These are phyloP conservation scores for Magnolia officinalis DNA, from an alignment of 164 flowering plant species.

Conservation along the genomic window DNA sequence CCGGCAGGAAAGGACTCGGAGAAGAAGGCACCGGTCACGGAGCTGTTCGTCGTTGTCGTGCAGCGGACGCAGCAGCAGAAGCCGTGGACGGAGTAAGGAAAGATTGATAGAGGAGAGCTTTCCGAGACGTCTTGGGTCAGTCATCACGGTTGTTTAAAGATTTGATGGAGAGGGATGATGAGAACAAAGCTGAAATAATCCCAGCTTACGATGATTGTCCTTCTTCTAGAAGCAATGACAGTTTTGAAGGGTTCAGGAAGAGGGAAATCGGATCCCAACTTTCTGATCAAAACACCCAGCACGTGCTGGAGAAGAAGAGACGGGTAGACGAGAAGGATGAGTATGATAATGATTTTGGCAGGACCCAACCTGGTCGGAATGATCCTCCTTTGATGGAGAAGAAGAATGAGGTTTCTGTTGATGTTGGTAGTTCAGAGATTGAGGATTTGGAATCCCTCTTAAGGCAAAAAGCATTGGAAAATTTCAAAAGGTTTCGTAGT, in stretches of 20 bases:
- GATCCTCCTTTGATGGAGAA: slow-evolving; percentile 10
- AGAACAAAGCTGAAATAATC: slow-evolving; percentile 43
- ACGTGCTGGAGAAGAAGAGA: slow-evolving; percentile 20
- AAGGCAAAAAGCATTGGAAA: slow-evolving; percentile 82
- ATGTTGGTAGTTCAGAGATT: slow-evolving; percentile 19
- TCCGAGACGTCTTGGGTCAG: slow-evolving; percentile 50
- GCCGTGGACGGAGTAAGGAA: slow-evolving; percentile 25
- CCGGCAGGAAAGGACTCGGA: slow-evolving; percentile 24
- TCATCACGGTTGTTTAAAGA: slow-evolving; percentile 32
- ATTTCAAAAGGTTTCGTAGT: slow-evolving; percentile 59
- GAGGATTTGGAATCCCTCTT: slow-evolving; percentile 59
- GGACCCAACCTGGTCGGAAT: slow-evolving; percentile 14
- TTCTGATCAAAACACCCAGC: slow-evolving; percentile 7
- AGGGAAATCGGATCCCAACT: slow-evolving; percentile 22
- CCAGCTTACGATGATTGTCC: slow-evolving; percentile 59
- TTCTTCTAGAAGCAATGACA: slow-evolving; percentile 57
- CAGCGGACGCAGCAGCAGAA: slow-evolving; percentile 23
- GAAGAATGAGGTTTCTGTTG: slow-evolving; percentile 21
- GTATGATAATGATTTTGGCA: slow-evolving; percentile 16
- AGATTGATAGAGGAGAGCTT: slow-evolving; percentile 23
- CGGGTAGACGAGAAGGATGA: slow-evolving; percentile 8
- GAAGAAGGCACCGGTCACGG: slow-evolving; percentile 25
- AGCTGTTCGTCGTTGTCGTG: slow-evolving; percentile 44
- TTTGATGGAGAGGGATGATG: slow-evolving; percentile 24
- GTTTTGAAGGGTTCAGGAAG: slow-evolving; percentile 41